These are phyloP conservation scores for Gymnopilus dilepis DNA, from an alignment of 768 basidiomycete genomes.

Conservation along the genomic window DNA sequence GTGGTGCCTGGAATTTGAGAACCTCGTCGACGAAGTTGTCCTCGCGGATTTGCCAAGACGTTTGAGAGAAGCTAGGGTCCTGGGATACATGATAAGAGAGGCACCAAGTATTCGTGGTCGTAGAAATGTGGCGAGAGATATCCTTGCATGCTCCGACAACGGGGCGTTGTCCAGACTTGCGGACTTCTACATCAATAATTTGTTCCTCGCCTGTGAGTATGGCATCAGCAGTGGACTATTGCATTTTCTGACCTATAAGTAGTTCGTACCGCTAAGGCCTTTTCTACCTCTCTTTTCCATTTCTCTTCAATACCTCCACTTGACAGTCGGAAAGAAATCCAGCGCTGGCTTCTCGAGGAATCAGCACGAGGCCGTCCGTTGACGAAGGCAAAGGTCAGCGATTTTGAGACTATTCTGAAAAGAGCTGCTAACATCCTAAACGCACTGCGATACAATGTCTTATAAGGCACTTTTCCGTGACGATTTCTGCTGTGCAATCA, in stretches of 20 bases:
- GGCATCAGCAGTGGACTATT: neutral
- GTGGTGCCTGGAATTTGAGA: conserved; percentile 6
- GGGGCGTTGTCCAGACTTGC: neutral
- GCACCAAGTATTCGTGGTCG: neutral
- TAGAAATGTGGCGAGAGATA: neutral
- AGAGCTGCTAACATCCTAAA: no score
- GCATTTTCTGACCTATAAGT: neutral
- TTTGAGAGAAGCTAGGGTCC: neutral
- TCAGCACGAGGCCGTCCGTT: neutral
- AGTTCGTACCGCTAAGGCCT: neutral
- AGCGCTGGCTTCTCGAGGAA: neutral
- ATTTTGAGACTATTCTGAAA: neutral
- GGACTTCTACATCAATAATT: conserved; percentile 2
- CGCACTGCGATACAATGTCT: no score
- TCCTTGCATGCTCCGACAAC: neutral
- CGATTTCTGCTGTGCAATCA: neutral
- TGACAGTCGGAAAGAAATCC: neutral
- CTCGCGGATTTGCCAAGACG: neutral
- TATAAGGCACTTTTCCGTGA: neutral
- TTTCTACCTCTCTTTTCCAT: neutral
- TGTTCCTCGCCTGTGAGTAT: conserved; percentile 1
- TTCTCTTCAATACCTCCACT: neutral
- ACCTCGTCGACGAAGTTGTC: neutral
- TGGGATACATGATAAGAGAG: conserved; percentile 3
- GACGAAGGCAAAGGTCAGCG: conserved; percentile 1